Evolutionary conservation across 129 eudicot genomes (phyloP).

Genomic region (Heracleum sosnowskyi): DNA sequence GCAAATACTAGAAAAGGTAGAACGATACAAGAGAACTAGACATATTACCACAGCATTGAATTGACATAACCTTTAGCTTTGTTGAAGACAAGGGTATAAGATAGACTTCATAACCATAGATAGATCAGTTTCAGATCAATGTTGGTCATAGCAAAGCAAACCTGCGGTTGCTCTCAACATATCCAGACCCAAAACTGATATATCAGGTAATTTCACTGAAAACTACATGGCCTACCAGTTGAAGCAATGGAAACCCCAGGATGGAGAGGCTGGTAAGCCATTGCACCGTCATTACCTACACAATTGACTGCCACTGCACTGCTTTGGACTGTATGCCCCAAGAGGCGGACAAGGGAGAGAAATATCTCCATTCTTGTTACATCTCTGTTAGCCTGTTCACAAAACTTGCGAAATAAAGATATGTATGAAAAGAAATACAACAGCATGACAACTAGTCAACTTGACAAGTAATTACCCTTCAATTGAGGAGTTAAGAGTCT

Average conservation of each 20-base stretch:
- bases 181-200: conserved; percentile 23
- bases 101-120: background rate
- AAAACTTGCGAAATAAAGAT: background rate
- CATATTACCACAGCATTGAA: background rate
- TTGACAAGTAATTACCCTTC: background rate
- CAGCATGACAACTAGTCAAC: background rate
- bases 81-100: background rate
- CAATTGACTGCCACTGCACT: conserved; percentile 21
- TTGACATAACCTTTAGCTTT: background rate
- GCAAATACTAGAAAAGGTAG: background rate
- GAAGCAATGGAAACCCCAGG: conserved; percentile 34
- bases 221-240: conserved; percentile 30
- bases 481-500: background rate
- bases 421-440: background rate
- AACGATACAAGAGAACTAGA: background rate
- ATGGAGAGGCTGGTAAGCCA: conserved; percentile 31
- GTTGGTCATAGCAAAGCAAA: conserved; percentile 64
- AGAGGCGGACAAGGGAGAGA: conserved; percentile 65
- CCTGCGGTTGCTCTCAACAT: conserved; percentile 64
- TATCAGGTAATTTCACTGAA: conserved; percentile 20
- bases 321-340: conserved; percentile 46
- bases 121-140: conserved; percentile 22
- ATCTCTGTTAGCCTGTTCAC: conserved; percentile 81
- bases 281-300: conserved; percentile 19
- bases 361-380: conserved; percentile 94